Percentiles rank a stretch among this genome's conserved stretches.
phyloP scores from a whole-genome alignment of 257 asterid species.

The Schizonepeta tenuifolia region DNA sequence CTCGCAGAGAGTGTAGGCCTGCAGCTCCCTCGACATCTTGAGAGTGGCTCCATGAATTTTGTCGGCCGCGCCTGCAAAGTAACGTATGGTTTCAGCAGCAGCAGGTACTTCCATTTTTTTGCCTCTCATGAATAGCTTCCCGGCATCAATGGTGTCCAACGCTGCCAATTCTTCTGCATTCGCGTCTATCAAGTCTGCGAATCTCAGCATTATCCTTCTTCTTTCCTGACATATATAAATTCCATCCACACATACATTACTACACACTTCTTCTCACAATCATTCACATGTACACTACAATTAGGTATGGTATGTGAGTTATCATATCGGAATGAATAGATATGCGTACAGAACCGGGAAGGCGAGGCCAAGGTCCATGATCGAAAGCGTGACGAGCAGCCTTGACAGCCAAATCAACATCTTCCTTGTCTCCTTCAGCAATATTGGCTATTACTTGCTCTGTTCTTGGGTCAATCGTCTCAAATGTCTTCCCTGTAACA shows the following conservation, averaged over 20 bases:
- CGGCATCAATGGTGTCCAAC: conserved; percentile 53
- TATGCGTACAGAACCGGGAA: conserved; percentile 47
- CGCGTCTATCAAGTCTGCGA: conserved; percentile 54
- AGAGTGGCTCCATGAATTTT: conserved; percentile 63
- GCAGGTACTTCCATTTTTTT: conserved; percentile 39
- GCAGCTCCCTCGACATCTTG: conserved; percentile 53
- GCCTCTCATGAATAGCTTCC: conserved; percentile 40
- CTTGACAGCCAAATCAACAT: conserved; percentile 58
- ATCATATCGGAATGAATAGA: background rate
- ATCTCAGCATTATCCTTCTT: conserved; percentile 52
- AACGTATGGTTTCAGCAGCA: conserved; percentile 54
- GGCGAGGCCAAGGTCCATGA: conserved; percentile 67
- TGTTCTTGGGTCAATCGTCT: conserved; percentile 56
- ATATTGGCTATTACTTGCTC: conserved; percentile 50
- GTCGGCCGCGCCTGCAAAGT: conserved; percentile 69
- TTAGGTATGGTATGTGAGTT: too few species aligned
- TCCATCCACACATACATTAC: too few species aligned
- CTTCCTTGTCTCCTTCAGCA: conserved; percentile 57
- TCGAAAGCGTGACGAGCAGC: conserved; percentile 77
- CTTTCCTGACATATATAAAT: conserved; percentile 45
- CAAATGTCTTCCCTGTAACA: conserved; percentile 50
- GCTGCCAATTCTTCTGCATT: conserved; percentile 49
- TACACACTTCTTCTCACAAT: too few species aligned
- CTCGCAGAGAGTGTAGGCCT: conserved; percentile 56
- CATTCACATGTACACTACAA: too few species aligned